phyloP scores from a whole-genome alignment of 345 rosid species.

The Iberis pinnata region DNA sequence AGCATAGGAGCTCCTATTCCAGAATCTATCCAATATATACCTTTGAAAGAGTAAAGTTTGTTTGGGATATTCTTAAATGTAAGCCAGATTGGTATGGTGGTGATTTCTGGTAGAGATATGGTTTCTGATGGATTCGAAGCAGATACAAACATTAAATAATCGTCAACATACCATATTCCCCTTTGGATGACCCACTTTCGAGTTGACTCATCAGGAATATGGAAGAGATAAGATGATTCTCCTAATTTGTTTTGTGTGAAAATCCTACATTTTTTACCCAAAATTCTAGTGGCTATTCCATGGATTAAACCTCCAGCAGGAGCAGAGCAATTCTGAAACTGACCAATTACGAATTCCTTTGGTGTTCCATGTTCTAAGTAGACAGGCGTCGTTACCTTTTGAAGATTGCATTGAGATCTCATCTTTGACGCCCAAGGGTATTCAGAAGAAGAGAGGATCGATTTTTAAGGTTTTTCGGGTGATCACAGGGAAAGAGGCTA shows the following conservation, averaged over 20 bases:
- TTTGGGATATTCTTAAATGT: neutral
- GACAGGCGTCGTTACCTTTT: neutral
- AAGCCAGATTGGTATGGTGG: neutral
- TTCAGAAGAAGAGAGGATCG: too few species aligned
- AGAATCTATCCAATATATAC: neutral
- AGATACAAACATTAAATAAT: neutral
- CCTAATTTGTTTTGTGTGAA: neutral
- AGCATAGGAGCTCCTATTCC: too few species aligned
- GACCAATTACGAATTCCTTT: neutral
- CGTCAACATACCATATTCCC: neutral
- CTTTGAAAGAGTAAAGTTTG: neutral
- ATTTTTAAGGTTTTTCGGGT: too few species aligned
- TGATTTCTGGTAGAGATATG: neutral
- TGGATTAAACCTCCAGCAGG: neutral
- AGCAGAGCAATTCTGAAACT: neutral
- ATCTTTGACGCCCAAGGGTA: neutral
- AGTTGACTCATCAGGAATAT: neutral
- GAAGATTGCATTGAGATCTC: neutral
- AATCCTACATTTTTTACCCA: neutral
- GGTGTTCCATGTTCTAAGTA: neutral
- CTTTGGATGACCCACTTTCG: neutral
- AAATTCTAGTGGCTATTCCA: neutral
- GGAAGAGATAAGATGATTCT: neutral
- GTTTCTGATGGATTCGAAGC: neutral
- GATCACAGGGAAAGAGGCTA: too few species aligned